Evolutionary conservation across 2,329 filamentous ascomycete genomes (phyloP).

Genomic region (Penicillium sp.): DNA sequence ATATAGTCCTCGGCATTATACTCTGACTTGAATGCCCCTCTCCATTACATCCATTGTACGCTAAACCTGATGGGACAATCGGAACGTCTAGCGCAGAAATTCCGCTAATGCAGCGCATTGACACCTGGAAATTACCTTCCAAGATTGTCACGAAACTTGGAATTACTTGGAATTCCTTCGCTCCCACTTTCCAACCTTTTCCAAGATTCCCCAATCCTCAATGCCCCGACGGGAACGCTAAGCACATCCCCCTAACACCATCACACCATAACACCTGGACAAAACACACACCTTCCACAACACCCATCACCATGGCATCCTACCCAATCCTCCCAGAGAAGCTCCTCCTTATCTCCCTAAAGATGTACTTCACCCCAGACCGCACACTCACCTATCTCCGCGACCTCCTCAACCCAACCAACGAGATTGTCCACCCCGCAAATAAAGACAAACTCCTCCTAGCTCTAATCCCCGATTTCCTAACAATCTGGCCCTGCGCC

Average conservation of each 20-base stretch:
- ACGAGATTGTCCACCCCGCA: constrained; percentile 44
- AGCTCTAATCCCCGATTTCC: constrained; percentile 76
- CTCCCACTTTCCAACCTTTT: not conserved
- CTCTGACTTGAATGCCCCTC: not conserved
- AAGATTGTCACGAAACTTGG: not conserved
- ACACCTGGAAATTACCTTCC: not conserved
- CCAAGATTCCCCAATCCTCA: not conserved
- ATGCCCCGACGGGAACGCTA: not conserved
- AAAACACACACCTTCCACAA: not conserved
- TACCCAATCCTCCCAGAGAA: constrained; percentile 39
- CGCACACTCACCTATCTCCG: constrained; percentile 59
- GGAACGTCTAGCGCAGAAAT: not conserved
- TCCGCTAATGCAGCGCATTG: constrained; percentile 4
- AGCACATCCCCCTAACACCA: not conserved
- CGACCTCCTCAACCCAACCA: constrained; percentile 51
- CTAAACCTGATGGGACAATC: not conserved
- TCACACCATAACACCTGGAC: not conserved
- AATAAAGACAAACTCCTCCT: constrained; percentile 60
- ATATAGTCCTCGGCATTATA: not conserved
- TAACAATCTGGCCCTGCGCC: constrained; percentile 58
- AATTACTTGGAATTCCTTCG: not conserved
- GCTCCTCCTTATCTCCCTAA: constrained; percentile 42
- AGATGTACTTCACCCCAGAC: constrained; percentile 40
- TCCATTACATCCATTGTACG: not conserved
- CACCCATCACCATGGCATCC: constrained; percentile 14